Percentiles rank a stretch among this genome's conserved stretches.
These are phyloP conservation scores for Hyaloscypha finlandica DNA, from an alignment of 495 filamentous ascomycete species.

Conservation along the genomic window DNA sequence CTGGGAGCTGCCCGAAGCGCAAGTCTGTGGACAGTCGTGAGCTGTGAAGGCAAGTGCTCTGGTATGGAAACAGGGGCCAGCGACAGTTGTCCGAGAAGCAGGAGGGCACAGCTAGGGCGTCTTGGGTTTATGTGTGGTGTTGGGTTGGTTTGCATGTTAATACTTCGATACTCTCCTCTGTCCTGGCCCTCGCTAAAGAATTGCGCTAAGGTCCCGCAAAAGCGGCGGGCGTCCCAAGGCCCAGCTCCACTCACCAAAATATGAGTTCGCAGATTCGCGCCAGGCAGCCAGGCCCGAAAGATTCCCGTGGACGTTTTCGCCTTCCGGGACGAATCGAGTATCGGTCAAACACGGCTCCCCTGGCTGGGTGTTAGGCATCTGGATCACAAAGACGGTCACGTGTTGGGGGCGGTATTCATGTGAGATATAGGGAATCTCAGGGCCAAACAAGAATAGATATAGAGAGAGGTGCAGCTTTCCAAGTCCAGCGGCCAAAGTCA, in stretches of 20 bases:
- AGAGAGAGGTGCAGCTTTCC: background rate
- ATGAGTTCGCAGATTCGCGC: background rate
- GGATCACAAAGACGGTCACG: background rate
- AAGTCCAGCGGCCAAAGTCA: background rate
- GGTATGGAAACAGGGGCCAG: background rate
- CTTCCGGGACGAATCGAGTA: background rate
- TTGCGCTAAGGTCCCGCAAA: background rate
- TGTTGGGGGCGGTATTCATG: background rate
- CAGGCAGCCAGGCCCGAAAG: background rate
- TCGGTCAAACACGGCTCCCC: background rate
- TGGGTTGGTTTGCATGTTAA: background rate
- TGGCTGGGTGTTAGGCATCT: background rate
- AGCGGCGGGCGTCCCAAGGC: background rate
- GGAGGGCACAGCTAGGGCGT: background rate
- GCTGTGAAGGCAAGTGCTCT: background rate
- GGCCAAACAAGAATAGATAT: background rate
- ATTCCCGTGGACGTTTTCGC: too few relatives aligned
- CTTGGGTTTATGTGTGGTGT: background rate
- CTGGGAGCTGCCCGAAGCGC: background rate
- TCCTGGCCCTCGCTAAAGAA: background rate
- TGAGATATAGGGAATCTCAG: background rate
- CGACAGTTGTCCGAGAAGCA: background rate
- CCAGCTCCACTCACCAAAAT: background rate
- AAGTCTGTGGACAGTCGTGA: background rate
- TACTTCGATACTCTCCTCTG: background rate